These are phyloP conservation scores for Jackrogersella multiformis DNA, from an alignment of 495 filamentous ascomycete genomes.

Conservation along the genomic window DNA sequence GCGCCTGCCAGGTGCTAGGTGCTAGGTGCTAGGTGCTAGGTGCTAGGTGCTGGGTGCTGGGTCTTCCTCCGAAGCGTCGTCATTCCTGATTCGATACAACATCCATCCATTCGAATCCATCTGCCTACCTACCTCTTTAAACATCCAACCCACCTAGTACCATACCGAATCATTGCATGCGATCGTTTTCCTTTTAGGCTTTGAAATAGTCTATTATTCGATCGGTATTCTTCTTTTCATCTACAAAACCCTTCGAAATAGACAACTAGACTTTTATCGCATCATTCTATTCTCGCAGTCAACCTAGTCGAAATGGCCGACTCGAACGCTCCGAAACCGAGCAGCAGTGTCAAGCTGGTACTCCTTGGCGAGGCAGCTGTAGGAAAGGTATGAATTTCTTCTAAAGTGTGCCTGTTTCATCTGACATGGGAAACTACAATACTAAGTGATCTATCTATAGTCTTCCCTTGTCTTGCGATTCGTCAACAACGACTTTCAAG, in stretches of 20 bases:
- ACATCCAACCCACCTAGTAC: constrained; percentile 13
- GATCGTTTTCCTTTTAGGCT: constrained; percentile 16
- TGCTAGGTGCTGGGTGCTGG: no score
- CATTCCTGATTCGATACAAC: constrained; percentile 45
- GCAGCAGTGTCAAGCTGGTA: constrained; percentile 98
- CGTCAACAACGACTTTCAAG: constrained; percentile 99
- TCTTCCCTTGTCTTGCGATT: constrained; percentile 98
- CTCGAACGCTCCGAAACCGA: constrained; percentile 83
- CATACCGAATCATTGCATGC: constrained; percentile 21
- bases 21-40: no score
- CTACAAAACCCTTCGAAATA: constrained; percentile 5
- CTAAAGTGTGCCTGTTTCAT: not conserved
- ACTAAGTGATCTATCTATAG: constrained; percentile 58
- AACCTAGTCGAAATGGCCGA: constrained; percentile 56
- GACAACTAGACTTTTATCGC: not conserved
- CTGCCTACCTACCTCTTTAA: constrained; percentile 25
- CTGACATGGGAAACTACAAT: constrained; percentile 7
- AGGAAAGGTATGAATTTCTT: constrained; percentile 80
- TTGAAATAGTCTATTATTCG: constrained; percentile 2
- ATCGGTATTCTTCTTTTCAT: constrained; percentile 7
- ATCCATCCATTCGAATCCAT: constrained; percentile 25
- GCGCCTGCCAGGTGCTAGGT: no score
- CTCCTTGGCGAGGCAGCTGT: constrained; percentile 96
- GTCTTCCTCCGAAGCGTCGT: constrained; percentile 43
- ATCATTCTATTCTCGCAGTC: constrained; percentile 3